Base-by-base conservation (phyloP, 805 yeast genomes). In the Cyberlindnera mississippiensis region DNA sequence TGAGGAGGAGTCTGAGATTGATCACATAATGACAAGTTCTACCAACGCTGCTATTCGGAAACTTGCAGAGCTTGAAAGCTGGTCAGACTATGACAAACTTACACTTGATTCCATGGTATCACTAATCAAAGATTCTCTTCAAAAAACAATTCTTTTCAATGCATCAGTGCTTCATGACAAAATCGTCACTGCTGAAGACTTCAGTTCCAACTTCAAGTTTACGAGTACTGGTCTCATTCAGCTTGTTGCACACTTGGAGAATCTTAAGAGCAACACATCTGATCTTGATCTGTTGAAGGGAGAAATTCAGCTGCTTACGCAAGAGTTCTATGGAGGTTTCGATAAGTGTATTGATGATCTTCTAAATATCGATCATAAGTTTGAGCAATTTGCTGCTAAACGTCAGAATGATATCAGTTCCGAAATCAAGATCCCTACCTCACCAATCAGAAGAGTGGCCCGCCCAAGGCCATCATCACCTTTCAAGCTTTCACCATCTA, bases 81-180 rank as follows among this genome's bases (percentile, higher is more conserved):
- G 90, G 89, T 51, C 66, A 13, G 68, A 64, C 0, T 51, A 56
- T 26, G 77, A 78, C 56, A 62, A 73, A 3, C 40, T 56, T 2
- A 44, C 68, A 1, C 76, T 72, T 42, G 69, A 73, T 13, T 53
- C 62, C 2, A 60, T 68, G 35, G 54, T 78, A 4, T 58, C 62
- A 1, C 55, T 69, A 24, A 57, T 82, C 28, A 71, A 68, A 27
- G 77, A 75, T 18, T 57, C 69, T 0, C 60, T 77, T 3, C 80
- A 80, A 31, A 70, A 66, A 38, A 80, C 80, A 28, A 67, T 82
- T 6, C 58, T 81, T 17, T 70, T 75, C 42, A 72, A 73, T 47
- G 72, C 86, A 1, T 73, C 84, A 0, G 60, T 76, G 5, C 59
- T 78, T 24, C 71, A 75, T 53, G 89, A 81, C 52, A 71, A 72